Base-by-base conservation (phyloP, 306 rosid species). In the Castanea crenata region DNA sequence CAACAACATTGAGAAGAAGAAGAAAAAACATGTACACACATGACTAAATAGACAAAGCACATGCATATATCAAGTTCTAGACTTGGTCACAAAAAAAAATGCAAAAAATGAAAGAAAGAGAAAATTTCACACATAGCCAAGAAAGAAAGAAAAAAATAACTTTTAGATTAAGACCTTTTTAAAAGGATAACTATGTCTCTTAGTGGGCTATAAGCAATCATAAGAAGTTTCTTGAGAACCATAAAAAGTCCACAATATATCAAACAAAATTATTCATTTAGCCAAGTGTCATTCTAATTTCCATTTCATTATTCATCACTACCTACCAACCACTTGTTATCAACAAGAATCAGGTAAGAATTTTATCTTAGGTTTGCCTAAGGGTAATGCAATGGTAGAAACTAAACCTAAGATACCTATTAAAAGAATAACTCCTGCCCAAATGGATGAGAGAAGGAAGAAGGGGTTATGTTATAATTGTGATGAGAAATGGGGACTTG, bases 111-210 rank as follows among this genome's bases (percentile, higher is more conserved):
- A 79, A 73, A n/a, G 44, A 62, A 44, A 31, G 21, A 75, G 77
- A 78, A 35, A 35, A 51, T 18, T 49, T 55, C 25, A 19, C 71
- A 75, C 57, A 59, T 32, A 23, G 23, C 16, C 52, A 82, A 35
- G 38, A 46, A 58, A 78, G 16, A 12, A 19, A 41, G 46, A 38
- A 35, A 38, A 8, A 38, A 41, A 41, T 8, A 41, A 41, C 46
- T 41, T 41, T 41, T 79, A 23, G 62, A 41, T 14, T 13, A 49
- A 12, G 54, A 49, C 54, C 20, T 68, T 38, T 68, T 3, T 65
- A 80, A 84, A 83, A 84, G 81, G 83, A 76, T 74, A 25, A 51
- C 25, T 19, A 25, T 74, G 88, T 84, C 83, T 82, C 49, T 72
- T 70, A 76, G 79, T 80, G 78, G 23, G 71, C 38, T 16, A 75